Conservation (phyloP, 345 rosid species). For the Linum tenue region DNA sequence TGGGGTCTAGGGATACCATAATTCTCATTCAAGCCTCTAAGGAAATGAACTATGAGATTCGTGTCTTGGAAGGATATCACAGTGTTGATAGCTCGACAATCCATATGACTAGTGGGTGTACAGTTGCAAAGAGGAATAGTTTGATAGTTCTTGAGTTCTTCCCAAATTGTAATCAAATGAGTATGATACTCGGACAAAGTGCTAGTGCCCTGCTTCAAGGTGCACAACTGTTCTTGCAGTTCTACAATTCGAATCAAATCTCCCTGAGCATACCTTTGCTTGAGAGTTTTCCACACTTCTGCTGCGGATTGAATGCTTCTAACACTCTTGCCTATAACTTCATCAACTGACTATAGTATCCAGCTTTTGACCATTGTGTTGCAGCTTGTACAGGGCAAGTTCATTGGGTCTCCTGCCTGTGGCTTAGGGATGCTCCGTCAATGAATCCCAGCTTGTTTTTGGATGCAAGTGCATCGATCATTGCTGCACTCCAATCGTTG, state of each 20-base stretch:
- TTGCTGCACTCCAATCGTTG: background rate
- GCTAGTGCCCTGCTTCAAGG: background rate
- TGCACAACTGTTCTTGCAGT: background rate
- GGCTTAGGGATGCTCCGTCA: background rate
- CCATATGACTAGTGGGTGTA: background rate
- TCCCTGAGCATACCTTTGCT: no score
- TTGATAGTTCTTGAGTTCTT: background rate
- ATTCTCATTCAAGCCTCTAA: background rate
- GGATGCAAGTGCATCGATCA: no score
- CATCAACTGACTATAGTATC: no score
- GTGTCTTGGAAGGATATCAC: background rate
- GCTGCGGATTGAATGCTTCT: no score
- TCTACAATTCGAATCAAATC: background rate
- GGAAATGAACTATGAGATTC: background rate
- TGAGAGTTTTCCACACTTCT: background rate
- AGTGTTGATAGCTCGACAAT: background rate
- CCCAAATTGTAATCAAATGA: background rate
- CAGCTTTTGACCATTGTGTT: no score
- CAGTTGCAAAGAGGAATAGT: background rate
- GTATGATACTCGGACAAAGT: background rate
- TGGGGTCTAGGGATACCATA: background rate
- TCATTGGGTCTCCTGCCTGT: background rate
- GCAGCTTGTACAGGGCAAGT: background rate
- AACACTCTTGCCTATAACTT: no score
- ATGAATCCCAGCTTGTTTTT: background rate